These are phyloP conservation scores for Thelonectria olida DNA, from an alignment of 2,329 filamentous ascomycete genomes.

Conservation along the genomic window DNA sequence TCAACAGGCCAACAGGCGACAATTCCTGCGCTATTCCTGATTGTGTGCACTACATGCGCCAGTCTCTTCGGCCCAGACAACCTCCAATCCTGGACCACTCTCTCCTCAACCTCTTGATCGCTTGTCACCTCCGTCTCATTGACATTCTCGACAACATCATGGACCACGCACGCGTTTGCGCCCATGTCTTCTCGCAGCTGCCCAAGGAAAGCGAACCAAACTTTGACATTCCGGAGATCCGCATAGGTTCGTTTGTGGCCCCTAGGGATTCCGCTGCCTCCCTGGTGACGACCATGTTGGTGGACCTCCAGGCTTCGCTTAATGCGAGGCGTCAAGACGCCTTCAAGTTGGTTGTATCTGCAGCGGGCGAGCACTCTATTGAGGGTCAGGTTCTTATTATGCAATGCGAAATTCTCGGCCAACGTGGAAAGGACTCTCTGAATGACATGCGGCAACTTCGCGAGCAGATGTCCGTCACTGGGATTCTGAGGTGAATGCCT, in stretches of 20 bases:
- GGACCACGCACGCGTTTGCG: slow-evolving; percentile 44
- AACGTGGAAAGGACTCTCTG: slow-evolving; percentile 31
- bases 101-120: slow-evolving; percentile 48
- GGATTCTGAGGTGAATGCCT: slow-evolving; percentile 4
- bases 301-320: slow-evolving; percentile 43
- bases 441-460: slow-evolving; percentile 23
- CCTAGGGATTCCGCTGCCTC: slow-evolving; percentile 44
- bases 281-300: slow-evolving; percentile 44
- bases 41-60: slow-evolving; percentile 45
- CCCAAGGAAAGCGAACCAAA: slow-evolving; percentile 42
- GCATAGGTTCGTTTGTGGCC: slow-evolving; percentile 51
- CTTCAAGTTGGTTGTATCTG: slow-evolving; percentile 11
- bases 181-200: slow-evolving; percentile 38
- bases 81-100: slow-evolving; percentile 43
- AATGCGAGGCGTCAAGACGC: slow-evolving; percentile 27
- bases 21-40: slow-evolving; percentile 41
- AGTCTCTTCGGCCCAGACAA: slow-evolving; percentile 22
- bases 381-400: slow-evolving; percentile 34
- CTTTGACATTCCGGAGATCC: slow-evolving; percentile 51
- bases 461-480: slow-evolving; percentile 1
- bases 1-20: background rate
- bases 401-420: slow-evolving; percentile 41
- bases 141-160: slow-evolving; percentile 49
- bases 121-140: slow-evolving; percentile 49
- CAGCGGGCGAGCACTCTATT: slow-evolving; percentile 16